Percentiles rank a stretch among this genome's conserved stretches.
Evolutionary conservation across 768 basidiomycete species (phyloP).

Genomic region (Boletellus ananas): DNA sequence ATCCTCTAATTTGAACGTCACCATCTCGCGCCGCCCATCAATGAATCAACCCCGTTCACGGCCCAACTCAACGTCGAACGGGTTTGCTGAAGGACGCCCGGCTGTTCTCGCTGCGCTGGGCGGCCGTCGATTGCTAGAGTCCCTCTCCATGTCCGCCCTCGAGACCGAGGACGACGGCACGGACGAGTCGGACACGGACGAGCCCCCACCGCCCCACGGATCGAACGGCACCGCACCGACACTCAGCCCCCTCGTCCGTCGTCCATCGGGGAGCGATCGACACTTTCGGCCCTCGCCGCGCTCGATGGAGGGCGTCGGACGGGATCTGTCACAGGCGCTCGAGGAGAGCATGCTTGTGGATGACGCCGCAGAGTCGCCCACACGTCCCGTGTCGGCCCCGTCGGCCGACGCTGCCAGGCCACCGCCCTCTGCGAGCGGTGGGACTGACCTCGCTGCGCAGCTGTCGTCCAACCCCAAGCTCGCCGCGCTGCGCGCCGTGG

Average conservation of each 20-base stretch:
- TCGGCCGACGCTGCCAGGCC: slow-evolving; percentile 4
- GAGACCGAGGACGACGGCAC: slow-evolving; percentile 45
- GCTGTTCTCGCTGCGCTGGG: slow-evolving; percentile 20
- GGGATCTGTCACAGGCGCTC: slow-evolving; percentile 29
- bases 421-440: slow-evolving; percentile 12
- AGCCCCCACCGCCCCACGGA: slow-evolving; percentile 1
- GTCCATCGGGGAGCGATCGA: slow-evolving; percentile 10
- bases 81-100: slow-evolving; percentile 17
- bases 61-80: slow-evolving; percentile 17
- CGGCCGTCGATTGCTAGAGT: slow-evolving; percentile 36
- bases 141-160: slow-evolving; percentile 51
- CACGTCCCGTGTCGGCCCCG: not conserved
- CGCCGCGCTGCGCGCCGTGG: slow-evolving; percentile 39
- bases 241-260: slow-evolving; percentile 5
- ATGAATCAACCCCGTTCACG: slow-evolving; percentile 23
- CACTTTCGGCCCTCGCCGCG: slow-evolving; percentile 13
- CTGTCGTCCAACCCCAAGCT: slow-evolving; percentile 46
- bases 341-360: slow-evolving; percentile 16
- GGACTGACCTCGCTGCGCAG: slow-evolving; percentile 41
- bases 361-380: not conserved
- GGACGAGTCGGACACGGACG: slow-evolving; percentile 22
- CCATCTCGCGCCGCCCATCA: slow-evolving; percentile 30
- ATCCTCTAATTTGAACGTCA: slow-evolving; percentile 26
- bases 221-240: not conserved
- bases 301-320: slow-evolving; percentile 33